phyloP scores from a whole-genome alignment of 495 filamentous ascomycete species.

The Penicillium pancosmium region DNA sequence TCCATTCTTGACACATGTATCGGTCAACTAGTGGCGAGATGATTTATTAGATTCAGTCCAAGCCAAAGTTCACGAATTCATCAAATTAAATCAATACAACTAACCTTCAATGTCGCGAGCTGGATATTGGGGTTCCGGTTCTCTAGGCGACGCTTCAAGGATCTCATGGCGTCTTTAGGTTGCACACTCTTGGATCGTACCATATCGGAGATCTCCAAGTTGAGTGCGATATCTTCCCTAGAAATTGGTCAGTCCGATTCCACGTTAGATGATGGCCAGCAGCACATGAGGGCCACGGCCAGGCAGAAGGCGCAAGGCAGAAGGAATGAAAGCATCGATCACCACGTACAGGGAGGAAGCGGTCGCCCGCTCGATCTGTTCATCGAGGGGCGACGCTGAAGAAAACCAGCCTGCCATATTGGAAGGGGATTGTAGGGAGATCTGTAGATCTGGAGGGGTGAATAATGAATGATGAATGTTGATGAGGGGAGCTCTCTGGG shows the following conservation, averaged over 20 bases:
- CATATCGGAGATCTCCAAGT: slow-evolving; percentile 94
- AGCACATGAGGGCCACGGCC: background rate
- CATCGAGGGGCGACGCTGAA: slow-evolving; percentile 84
- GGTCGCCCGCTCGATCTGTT: slow-evolving; percentile 94
- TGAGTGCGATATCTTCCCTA: slow-evolving; percentile 94
- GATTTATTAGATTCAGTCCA: slow-evolving; percentile 13
- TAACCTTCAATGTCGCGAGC: slow-evolving; percentile 85
- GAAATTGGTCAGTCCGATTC: slow-evolving; percentile 6
- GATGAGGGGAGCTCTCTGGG: slow-evolving; percentile 12
- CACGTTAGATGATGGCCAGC: background rate
- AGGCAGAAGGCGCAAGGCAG: slow-evolving; percentile 3
- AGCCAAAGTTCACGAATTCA: background rate
- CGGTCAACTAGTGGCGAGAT: slow-evolving; percentile 65
- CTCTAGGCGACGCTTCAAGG: slow-evolving; percentile 88
- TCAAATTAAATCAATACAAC: slow-evolving; percentile 12
- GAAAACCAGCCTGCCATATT: slow-evolving; percentile 94
- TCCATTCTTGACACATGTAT: slow-evolving; percentile 98
- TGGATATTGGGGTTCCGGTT: slow-evolving; percentile 97
- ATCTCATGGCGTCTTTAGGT: slow-evolving; percentile 96
- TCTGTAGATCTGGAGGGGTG: slow-evolving; percentile 1
- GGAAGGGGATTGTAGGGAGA: background rate
- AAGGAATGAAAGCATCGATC: slow-evolving; percentile 3
- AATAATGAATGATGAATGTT: slow-evolving; percentile 10
- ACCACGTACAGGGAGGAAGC: slow-evolving; percentile 79
- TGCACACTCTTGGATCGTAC: slow-evolving; percentile 96